A percentile compares a stretch with the other conserved stretches of the same genome.
Conservation (phyloP, 345 rosid genomes). For the Eucalyptus virginea region DNA sequence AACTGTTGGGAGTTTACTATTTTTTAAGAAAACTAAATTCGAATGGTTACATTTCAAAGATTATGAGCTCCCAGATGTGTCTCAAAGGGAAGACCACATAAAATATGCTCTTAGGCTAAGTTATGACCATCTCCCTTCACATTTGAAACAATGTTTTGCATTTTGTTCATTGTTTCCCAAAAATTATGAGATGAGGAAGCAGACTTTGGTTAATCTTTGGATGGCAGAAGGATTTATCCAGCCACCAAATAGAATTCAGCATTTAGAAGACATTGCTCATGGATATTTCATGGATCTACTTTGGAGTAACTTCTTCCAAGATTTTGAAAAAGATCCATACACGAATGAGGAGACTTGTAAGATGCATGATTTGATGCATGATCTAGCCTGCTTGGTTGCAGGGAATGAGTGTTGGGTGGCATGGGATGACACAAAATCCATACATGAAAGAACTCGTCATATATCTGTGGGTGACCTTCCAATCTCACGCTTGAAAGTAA, state of each 20-base stretch:
- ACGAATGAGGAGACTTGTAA: not conserved
- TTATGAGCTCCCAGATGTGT: not conserved
- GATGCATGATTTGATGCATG: not conserved
- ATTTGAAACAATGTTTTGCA: not conserved
- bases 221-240: conserved; percentile 3
- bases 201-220: not conserved
- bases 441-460: not conserved
- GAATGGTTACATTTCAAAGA: not conserved
- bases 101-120: not conserved
- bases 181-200: not conserved
- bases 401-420: not conserved
- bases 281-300: conserved; percentile 6
- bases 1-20: not conserved
- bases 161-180: not conserved
- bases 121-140: not conserved
- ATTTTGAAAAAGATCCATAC: not conserved
- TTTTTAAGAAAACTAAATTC: not conserved
- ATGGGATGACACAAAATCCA: not conserved
- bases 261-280: not conserved
- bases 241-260: not conserved
- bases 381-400: not conserved
- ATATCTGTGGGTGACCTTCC: not conserved
- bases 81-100: not conserved
- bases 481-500: not conserved
- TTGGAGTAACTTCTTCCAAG: conserved; percentile 14